Percentiles rank a stretch among this genome's conserved stretches.
Conservation (phyloP, 257 asterid genomes). For the Ballota nigra region DNA sequence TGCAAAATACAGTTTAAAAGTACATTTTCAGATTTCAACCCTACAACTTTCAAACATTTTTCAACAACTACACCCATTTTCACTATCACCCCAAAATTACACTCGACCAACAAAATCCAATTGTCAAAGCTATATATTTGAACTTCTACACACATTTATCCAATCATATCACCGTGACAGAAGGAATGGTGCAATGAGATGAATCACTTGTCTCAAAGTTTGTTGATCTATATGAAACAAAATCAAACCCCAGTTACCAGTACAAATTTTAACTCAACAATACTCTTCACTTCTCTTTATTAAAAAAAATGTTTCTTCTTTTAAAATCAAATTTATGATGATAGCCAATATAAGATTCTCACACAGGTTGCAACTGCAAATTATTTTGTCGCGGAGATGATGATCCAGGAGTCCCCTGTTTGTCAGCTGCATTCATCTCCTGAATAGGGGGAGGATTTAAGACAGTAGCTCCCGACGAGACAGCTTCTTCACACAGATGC, state of each 20-base stretch:
- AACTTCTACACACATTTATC: background rate
- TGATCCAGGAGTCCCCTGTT: slow-evolving; percentile 22
- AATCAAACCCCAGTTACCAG: background rate
- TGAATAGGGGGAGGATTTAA: slow-evolving; percentile 56
- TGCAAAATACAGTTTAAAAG: background rate
- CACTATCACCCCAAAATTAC: background rate
- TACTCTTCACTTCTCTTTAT: background rate
- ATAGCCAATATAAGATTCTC: background rate
- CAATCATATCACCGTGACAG: background rate
- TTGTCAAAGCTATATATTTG: background rate
- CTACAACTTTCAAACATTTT: background rate
- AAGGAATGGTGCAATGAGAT: too few species aligned
- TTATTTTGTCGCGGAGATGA: slow-evolving; percentile 31
- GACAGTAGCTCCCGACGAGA: slow-evolving; percentile 25
- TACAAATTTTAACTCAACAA: background rate
- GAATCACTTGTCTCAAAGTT: background rate
- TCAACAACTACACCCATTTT: background rate
- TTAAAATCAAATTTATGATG: background rate
- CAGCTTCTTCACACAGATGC: slow-evolving; percentile 34
- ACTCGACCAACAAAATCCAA: background rate
- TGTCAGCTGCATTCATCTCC: slow-evolving; percentile 45
- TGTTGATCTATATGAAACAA: slow-evolving; percentile 3
- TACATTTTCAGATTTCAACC: background rate
- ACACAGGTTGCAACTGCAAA: slow-evolving; percentile 53
- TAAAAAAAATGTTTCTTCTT: background rate